Base-by-base conservation (phyloP, 352 stramenopile species). In the Globisporangium barbulae region DNA sequence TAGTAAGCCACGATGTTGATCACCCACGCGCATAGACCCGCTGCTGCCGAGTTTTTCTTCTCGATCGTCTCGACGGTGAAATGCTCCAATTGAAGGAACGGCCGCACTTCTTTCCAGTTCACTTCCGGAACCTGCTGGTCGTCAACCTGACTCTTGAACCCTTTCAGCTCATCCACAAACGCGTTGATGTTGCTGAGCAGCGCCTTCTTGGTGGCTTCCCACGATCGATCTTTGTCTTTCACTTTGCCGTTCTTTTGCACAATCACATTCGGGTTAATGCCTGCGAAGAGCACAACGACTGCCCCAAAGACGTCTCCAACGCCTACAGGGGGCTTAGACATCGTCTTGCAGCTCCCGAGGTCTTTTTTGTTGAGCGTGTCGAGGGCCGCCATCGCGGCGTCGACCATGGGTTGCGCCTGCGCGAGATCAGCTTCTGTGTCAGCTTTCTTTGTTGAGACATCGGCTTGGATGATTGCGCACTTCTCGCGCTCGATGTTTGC, bases 1-100 rank as follows among this genome's bases (percentile, higher is more conserved):
- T 98, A 98, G 76, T 98, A 98, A 21, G 79, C 73, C 3, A 98
- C 92, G 57, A 98, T 98, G 58, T 94, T 94, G 67, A 94, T 88
- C 25, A 93, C 86, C 83, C 84, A 93, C 0, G 86, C 81, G 65
- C 86, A 94, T 1, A 94, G 49, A 6, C 84, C 84, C 3, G 86
- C 86, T 3, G 86, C 78, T 0, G 86, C 86, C 17, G 84, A 92
- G 56, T 93, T 93, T 52, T 91, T 92, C 67, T 92, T 92, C 48
- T 92, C 86, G 8, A 94, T 94, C 30, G 65, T 75, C 53, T 94
- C 84, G 35, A 93, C 84, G 25, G 71, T 91, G 59, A 94, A 94
- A 60, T 94, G 74, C 45, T 92, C 81, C 1, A 93, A 68, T 55
- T 87, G 75, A 10, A 94, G 56, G 62, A 93, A 91, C 21, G 85